Evolutionary conservation across 768 basidiomycete genomes (phyloP).

Genomic region (Rhodotorula toruloides): DNA sequence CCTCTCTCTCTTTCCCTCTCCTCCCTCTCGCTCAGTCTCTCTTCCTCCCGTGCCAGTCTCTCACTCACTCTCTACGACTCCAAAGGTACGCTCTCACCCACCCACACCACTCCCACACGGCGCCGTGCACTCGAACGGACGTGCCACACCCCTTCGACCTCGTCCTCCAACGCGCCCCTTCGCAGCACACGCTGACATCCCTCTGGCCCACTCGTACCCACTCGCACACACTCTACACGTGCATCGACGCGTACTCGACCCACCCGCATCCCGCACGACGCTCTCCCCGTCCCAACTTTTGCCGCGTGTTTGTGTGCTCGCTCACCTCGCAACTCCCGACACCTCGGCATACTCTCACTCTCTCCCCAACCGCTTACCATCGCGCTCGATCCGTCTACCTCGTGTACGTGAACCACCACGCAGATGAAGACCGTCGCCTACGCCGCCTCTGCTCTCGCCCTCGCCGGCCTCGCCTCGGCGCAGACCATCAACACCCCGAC

Average conservation of each 20-base stretch:
- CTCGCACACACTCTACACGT: neutral
- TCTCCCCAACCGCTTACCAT: no score
- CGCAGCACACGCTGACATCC: neutral
- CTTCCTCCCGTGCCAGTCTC: neutral
- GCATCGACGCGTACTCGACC: neutral
- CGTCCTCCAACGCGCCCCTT: neutral
- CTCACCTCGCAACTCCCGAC: no score
- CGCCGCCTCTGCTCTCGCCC: constrained; percentile 21
- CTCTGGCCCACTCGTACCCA: neutral
- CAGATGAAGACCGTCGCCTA: constrained; percentile 4
- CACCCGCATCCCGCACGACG: no score
- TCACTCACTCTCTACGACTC: neutral
- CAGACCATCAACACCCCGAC: constrained; percentile 31
- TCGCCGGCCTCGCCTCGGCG: constrained; percentile 20
- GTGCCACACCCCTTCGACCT: neutral
- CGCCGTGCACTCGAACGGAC: no score
- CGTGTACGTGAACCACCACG: neutral
- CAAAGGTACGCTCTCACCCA: neutral
- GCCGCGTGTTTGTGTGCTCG: no score
- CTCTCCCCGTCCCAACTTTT: no score
- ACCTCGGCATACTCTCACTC: neutral
- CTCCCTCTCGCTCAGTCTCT: neutral
- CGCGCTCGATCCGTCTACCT: neutral
- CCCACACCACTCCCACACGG: no score
- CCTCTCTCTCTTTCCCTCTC: neutral